Percentiles rank a stretch among this genome's conserved stretches.
Evolutionary conservation across 2,329 filamentous ascomycete species (phyloP).

Genomic region (Beauveria brongniartii): DNA sequence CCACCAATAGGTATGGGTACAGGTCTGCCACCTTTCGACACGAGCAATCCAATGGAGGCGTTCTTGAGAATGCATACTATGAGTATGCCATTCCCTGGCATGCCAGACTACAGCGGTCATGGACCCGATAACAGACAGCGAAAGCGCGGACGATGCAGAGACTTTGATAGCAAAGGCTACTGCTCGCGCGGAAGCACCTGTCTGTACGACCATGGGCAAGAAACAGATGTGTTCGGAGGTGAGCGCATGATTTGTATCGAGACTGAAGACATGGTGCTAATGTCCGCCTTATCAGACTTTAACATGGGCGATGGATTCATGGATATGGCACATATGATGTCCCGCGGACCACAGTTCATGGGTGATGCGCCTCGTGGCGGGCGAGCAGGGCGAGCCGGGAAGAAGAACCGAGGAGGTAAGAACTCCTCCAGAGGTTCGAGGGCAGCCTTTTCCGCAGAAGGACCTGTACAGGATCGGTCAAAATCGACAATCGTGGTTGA

Average conservation of each 20-base stretch:
- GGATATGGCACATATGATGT: conserved; percentile 3
- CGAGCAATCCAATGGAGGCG: conserved; percentile 52
- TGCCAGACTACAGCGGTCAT: conserved; percentile 32
- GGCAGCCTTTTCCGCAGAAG: conserved; percentile 56
- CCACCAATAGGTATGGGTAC: not conserved
- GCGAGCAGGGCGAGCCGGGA: not conserved
- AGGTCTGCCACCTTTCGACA: conserved; percentile 43
- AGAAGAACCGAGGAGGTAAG: conserved; percentile 27
- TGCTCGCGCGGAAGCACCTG: conserved; percentile 61
- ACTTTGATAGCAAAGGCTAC: conserved; percentile 66
- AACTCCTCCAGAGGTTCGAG: conserved; percentile 28
- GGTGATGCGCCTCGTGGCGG: not conserved
- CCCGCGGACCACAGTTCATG: not conserved
- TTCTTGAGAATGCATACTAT: conserved; percentile 55
- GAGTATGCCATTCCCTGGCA: conserved; percentile 32
- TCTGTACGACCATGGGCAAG: conserved; percentile 58
- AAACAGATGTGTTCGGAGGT: conserved; percentile 27
- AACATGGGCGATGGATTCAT: not conserved
- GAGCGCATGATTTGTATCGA: not conserved
- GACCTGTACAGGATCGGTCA: conserved; percentile 52
- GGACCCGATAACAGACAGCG: conserved; percentile 21
- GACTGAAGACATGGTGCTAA: not conserved
- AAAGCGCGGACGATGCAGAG: conserved; percentile 49
- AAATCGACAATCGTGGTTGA: conserved; percentile 68
- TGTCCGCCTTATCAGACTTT: not conserved